Conservation (phyloP, 1,284 basidiomycete species). For the Trichosporon coremiiforme region DNA sequence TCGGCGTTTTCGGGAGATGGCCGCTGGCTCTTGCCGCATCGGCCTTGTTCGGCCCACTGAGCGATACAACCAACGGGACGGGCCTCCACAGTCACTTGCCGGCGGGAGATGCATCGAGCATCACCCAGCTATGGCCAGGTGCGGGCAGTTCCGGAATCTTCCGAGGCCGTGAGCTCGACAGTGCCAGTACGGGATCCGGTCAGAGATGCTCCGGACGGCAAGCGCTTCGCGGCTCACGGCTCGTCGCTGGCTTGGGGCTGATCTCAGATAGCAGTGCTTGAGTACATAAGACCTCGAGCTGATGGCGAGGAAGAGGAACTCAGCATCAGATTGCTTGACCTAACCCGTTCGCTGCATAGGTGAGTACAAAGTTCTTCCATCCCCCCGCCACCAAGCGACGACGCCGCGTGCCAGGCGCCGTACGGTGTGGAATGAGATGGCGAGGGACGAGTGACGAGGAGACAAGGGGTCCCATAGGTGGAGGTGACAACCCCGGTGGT, state of each 20-base stretch:
- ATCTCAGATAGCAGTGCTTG: neutral
- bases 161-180: neutral
- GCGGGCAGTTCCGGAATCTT: slow-evolving; percentile 8
- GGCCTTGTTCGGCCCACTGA: neutral
- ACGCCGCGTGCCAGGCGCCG: neutral
- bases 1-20: slow-evolving; percentile 6
- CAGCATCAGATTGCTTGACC: neutral
- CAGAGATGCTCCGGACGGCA: slow-evolving; percentile 7
- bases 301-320: neutral
- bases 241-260: neutral
- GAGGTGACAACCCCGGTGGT: slow-evolving; percentile 9
- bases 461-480: slow-evolving; percentile 14
- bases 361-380: neutral
- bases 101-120: slow-evolving; percentile 13
- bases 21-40: neutral
- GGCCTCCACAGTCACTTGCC: slow-evolving; percentile 18
- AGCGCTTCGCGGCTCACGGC: no score
- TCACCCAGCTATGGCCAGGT: neutral
- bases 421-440: neutral
- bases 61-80: neutral
- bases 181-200: neutral
- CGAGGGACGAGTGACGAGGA: slow-evolving; percentile 11
- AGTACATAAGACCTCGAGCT: slow-evolving; percentile 2
- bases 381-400: no score
- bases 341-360: neutral